These are phyloP conservation scores for Hydnomerulius pinastri DNA, from an alignment of 768 basidiomycete species.

Conservation along the genomic window DNA sequence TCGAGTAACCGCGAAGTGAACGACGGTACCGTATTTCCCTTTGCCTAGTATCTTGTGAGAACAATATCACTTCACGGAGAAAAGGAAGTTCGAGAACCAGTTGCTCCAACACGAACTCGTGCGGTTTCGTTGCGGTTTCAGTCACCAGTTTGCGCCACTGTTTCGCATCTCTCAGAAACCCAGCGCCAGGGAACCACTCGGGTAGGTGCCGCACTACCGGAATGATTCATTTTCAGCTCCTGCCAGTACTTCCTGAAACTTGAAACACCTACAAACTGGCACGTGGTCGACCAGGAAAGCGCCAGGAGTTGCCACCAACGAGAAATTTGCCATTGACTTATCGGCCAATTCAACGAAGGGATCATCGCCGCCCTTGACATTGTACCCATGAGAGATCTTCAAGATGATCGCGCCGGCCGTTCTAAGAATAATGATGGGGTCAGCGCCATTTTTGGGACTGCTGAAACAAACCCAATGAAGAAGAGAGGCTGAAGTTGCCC, in stretches of 20 bases:
- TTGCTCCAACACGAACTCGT: constrained; percentile 43
- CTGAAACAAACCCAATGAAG: too few relatives aligned
- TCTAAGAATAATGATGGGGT: constrained; percentile 4
- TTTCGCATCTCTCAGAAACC: constrained; percentile 35
- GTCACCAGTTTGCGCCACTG: constrained; percentile 27
- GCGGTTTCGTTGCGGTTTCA: constrained; percentile 46
- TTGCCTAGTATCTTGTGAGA: too few relatives aligned
- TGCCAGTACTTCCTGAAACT: too few relatives aligned
- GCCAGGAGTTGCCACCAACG: constrained; percentile 3
- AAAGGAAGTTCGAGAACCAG: too few relatives aligned
- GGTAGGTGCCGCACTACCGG: constrained; percentile 32
- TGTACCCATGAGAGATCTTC: constrained; percentile 42
- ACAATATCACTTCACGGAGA: too few relatives aligned
- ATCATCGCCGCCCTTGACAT: constrained; percentile 36
- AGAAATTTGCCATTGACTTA: constrained; percentile 19
- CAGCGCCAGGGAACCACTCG: constrained; percentile 37
- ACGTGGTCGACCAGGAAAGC: constrained; percentile 23
- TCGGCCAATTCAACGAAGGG: constrained; percentile 35
- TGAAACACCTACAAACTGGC: constrained; percentile 21
- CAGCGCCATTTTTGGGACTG: too few relatives aligned
- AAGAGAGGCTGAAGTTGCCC: constrained; percentile 4
- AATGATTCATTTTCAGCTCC: too few relatives aligned
- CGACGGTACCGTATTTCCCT: too few relatives aligned
- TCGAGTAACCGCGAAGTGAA: constrained; percentile 15
- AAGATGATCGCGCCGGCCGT: constrained; percentile 32